A percentile compares a stretch with the other conserved stretches of the same genome.
phyloP scores from a whole-genome alignment of 805 yeast genomes.

The Wickerhamiella kazuoi region DNA sequence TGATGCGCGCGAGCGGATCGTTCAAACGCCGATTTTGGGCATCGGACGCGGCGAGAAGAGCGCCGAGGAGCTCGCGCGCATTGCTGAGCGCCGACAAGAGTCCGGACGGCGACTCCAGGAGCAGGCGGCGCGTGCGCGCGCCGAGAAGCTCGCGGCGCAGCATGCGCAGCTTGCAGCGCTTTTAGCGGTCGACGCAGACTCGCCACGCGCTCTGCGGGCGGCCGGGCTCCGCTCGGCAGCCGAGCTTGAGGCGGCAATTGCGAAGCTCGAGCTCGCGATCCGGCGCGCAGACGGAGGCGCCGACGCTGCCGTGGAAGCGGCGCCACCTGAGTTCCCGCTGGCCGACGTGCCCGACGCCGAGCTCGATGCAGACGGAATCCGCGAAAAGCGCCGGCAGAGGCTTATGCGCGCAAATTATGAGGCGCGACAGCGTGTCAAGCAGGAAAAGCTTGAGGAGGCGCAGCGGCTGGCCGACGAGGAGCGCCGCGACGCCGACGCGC shows the following conservation, averaged over 20 bases:
- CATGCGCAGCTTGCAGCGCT: slow-evolving; percentile 55
- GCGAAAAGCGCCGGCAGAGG: slow-evolving; percentile 72
- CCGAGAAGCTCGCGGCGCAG: slow-evolving; percentile 63
- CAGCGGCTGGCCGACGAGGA: slow-evolving; percentile 42
- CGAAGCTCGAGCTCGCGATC: background rate
- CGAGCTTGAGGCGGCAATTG: slow-evolving; percentile 47
- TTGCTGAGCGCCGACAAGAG: slow-evolving; percentile 65
- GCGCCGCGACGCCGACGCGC: slow-evolving; percentile 56
- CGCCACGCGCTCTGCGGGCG: slow-evolving; percentile 50
- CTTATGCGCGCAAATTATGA: slow-evolving; percentile 74
- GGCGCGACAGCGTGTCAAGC: slow-evolving; percentile 67
- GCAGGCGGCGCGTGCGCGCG: slow-evolving; percentile 71
- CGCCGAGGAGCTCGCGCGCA: slow-evolving; percentile 62
- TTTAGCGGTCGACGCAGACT: slow-evolving; percentile 50
- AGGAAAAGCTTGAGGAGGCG: slow-evolving; percentile 53
- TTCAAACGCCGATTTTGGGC: slow-evolving; percentile 69
- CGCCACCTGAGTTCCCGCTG: slow-evolving; percentile 49
- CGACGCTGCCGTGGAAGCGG: slow-evolving; percentile 20
- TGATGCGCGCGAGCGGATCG: slow-evolving; percentile 50
- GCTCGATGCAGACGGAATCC: slow-evolving; percentile 57
- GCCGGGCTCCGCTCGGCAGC: slow-evolving; percentile 23
- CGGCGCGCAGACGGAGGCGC: background rate
- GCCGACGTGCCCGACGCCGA: slow-evolving; percentile 74
- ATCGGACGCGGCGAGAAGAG: slow-evolving; percentile 52
- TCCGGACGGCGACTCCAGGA: slow-evolving; percentile 80